These are phyloP conservation scores for Trypanosoma avium DNA, from an alignment of 208 protist genomes.

Conservation along the genomic window DNA sequence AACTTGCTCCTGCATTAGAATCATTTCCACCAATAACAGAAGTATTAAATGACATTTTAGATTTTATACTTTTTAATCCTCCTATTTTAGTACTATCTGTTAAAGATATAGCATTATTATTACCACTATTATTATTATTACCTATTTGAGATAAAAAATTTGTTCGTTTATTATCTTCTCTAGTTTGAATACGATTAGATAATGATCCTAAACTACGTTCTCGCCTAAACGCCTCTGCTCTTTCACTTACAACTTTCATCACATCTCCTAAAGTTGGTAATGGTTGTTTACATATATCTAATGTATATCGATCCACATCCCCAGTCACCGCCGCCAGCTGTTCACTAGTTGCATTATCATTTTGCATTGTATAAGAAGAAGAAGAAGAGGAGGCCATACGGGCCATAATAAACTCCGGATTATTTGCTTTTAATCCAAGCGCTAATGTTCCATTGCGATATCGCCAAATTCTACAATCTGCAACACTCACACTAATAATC, in stretches of 20 bases:
- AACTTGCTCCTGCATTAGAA: no score
- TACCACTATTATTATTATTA: not conserved
- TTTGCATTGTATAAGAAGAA: no score
- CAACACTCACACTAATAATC: conserved; percentile 52
- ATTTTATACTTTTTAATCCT: no score
- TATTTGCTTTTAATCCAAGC: conserved; percentile 69
- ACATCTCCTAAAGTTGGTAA: conserved; percentile 20
- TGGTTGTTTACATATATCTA: conserved; percentile 29
- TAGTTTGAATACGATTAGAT: not conserved
- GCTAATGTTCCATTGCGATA: conserved; percentile 43
- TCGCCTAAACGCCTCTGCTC: not conserved
- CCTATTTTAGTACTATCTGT: no score
- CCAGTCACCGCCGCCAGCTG: conserved; percentile 4
- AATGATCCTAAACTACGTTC: not conserved
- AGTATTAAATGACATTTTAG: no score
- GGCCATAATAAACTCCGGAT: conserved; percentile 45
- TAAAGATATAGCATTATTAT: no score
- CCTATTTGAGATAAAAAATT: not conserved
- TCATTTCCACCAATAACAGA: no score
- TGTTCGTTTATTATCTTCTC: not conserved
- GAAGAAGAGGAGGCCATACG: conserved; percentile 17
- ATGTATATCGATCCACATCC: conserved; percentile 3
- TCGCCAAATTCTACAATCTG: conserved; percentile 66
- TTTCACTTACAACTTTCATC: conserved; percentile 7
- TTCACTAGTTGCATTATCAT: not conserved